A percentile compares a stretch with the other conserved stretches of the same genome.
Evolutionary conservation across 129 eudicot species (phyloP).

Genomic region (Tagetes patula): DNA sequence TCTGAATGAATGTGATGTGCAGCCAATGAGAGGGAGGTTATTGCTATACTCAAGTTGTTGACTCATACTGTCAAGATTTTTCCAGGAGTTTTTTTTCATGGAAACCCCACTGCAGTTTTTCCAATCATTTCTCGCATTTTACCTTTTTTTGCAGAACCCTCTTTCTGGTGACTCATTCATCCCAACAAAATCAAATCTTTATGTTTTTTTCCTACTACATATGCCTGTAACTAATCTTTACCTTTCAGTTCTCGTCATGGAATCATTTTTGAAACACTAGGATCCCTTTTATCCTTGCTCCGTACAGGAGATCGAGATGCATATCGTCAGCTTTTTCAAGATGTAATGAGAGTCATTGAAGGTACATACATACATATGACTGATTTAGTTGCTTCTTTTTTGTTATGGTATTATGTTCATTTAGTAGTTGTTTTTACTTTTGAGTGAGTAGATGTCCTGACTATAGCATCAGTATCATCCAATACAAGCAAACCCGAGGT

Average conservation of each 20-base stretch:
- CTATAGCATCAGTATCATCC: constrained; percentile 46
- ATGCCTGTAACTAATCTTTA: constrained; percentile 14
- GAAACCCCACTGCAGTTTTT: constrained; percentile 63
- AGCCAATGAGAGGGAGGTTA: constrained; percentile 89
- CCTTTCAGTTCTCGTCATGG: constrained; percentile 71
- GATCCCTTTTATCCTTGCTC: constrained; percentile 75
- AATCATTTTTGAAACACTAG: constrained; percentile 72
- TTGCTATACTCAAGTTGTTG: constrained; percentile 74
- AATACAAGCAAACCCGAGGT: constrained; percentile 38
- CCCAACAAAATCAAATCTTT: too few species aligned
- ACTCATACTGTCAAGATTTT: constrained; percentile 66
- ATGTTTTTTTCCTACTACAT: constrained; percentile 19
- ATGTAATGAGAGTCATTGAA: constrained; percentile 59
- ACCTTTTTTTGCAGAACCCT: constrained; percentile 79
- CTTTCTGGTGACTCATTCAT: constrained; percentile 53
- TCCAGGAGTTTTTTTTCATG: constrained; percentile 89
- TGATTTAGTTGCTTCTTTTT: constrained; percentile 10
- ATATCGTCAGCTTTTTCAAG: constrained; percentile 79
- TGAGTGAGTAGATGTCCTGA: constrained; percentile 47
- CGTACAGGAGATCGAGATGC: constrained; percentile 90
- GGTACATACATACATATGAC: constrained; percentile 42
- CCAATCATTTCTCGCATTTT: constrained; percentile 75
- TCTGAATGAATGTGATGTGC: constrained; percentile 5
- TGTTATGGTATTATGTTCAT: not conserved
- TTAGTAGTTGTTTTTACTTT: constrained; percentile 14